These are phyloP conservation scores for Coemansia sp. DNA, from an alignment of 192 early-diverging fungal genomes.

Conservation along the genomic window DNA sequence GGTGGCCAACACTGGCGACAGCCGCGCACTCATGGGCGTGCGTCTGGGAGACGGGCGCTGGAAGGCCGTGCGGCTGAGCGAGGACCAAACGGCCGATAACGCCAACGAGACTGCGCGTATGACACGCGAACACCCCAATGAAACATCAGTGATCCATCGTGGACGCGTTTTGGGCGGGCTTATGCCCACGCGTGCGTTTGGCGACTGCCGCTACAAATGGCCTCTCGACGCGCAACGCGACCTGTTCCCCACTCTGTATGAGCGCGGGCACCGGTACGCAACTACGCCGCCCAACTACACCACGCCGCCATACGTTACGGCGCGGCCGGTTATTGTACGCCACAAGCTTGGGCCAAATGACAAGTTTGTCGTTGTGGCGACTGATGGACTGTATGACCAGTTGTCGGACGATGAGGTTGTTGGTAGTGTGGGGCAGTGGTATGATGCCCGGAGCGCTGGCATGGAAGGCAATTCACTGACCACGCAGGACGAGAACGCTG, in stretches of 20 bases:
- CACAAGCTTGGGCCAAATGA: constrained; percentile 63
- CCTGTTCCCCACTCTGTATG: constrained; percentile 30
- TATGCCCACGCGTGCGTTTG: constrained; percentile 63
- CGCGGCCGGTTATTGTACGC: constrained; percentile 66
- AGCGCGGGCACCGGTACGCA: constrained; percentile 44
- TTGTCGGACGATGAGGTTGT: constrained; percentile 64
- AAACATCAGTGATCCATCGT: constrained; percentile 58
- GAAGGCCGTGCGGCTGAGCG: constrained; percentile 59
- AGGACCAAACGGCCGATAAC: constrained; percentile 62
- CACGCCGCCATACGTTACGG: constrained; percentile 76
- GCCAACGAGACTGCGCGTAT: constrained; percentile 57
- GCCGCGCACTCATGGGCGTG: constrained; percentile 46
- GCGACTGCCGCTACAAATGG: constrained; percentile 73
- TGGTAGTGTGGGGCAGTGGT: constrained; percentile 43
- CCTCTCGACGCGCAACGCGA: constrained; percentile 57
- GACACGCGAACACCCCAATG: constrained; percentile 69
- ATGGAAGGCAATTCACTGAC: constrained; percentile 1
- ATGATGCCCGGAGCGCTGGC: constrained; percentile 25
- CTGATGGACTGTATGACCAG: constrained; percentile 82
- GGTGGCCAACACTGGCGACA: constrained; percentile 46
- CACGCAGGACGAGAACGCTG: constrained; percentile 59
- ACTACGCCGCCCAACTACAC: constrained; percentile 54
- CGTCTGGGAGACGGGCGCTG: constrained; percentile 47
- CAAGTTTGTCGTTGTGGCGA: constrained; percentile 74
- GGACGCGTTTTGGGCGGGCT: constrained; percentile 64